Evolutionary conservation across 306 rosid species (phyloP), one percentile per base, ranked within the genome.

Genomic region (Herpetospermum pedunculosum): DNA sequence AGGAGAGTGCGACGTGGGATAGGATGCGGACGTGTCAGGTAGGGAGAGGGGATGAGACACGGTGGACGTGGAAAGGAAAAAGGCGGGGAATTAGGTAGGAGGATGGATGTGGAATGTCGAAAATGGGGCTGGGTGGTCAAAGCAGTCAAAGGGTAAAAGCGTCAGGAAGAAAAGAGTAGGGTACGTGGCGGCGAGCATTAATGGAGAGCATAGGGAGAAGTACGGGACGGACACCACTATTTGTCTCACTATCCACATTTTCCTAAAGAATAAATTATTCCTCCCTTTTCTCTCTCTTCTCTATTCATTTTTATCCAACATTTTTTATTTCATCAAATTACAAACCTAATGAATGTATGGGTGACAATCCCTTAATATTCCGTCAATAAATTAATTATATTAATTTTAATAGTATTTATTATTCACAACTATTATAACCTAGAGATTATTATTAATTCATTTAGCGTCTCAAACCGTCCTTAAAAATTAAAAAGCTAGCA

Each of bases 171-270:
- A 64, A 64, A 38, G 8, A 40, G 32, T 23, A 10, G 72, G 49
- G 72, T 38, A 13, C 21, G 30, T 40, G 72, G 72, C 49, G 72
- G 49, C 50, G 49, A 65, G 10, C 72, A 65, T 65, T 38, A 65
- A 65, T 62, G 46, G 41, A 35, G 7, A 0, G 28, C 2, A 16
- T 34, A 35, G 2, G 6, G 3, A 0, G n/a, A 23, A 16, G 72
- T 65, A 65, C 72, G 72, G 50, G 50, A 21, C 5, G 28, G 50
- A 14, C 64, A 28, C 63, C n/a, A 29, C 67, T 29, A 58, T 58
- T 58, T 58, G 38, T 58, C 40, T 58, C 67, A 58, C 37, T 58
- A 58, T 15, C 65, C 63, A 11, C 15, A 23, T n/a, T n/a, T n/a
- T n/a, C n/a, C n/a, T n/a, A n/a, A 32, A 32, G 3, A 32, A 32